These are phyloP conservation scores for Paecilomyces sp. DNA, from an alignment of 2,329 filamentous ascomycete genomes.

Conservation along the genomic window DNA sequence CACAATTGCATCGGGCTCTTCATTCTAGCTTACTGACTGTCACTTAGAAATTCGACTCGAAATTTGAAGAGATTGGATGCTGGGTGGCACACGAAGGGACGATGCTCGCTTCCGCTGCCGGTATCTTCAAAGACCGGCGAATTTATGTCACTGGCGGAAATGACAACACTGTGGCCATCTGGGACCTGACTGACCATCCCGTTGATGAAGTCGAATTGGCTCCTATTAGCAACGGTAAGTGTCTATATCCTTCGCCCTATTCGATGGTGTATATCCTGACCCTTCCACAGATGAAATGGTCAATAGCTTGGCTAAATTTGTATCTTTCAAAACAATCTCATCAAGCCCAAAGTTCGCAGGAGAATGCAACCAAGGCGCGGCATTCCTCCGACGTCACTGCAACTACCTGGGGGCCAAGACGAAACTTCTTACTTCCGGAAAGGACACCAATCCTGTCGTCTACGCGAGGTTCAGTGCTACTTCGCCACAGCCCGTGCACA, in stretches of 20 bases:
- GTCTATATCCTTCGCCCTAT: background rate
- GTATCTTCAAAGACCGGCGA: constrained; percentile 61
- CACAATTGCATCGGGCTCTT: background rate
- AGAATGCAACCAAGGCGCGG: constrained; percentile 87
- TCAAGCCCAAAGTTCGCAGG: constrained; percentile 78
- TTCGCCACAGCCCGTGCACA: constrained; percentile 57
- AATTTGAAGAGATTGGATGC: constrained; percentile 69
- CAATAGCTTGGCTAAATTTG: constrained; percentile 73
- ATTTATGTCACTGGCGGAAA: constrained; percentile 94
- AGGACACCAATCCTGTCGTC: constrained; percentile 83
- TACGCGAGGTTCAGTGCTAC: constrained; percentile 80
- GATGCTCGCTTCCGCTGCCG: constrained; percentile 75
- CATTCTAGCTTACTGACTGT: constrained; percentile 3
- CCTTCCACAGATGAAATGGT: constrained; percentile 48
- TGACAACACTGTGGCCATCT: constrained; percentile 81
- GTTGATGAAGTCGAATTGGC: constrained; percentile 37
- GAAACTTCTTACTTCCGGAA: constrained; percentile 78
- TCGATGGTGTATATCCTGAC: constrained; percentile 5
- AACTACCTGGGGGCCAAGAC: constrained; percentile 85
- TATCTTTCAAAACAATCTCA: constrained; percentile 87
- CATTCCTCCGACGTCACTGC: constrained; percentile 82
- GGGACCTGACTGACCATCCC: constrained; percentile 63
- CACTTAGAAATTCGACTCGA: constrained; percentile 63
- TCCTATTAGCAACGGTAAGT: constrained; percentile 51
- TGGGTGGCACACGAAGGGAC: constrained; percentile 84